Evolutionary conservation across 2,329 filamentous ascomycete genomes (phyloP), one percentile per base, ranked within the genome.

Genomic region (Alternaria brassicicola): DNA sequence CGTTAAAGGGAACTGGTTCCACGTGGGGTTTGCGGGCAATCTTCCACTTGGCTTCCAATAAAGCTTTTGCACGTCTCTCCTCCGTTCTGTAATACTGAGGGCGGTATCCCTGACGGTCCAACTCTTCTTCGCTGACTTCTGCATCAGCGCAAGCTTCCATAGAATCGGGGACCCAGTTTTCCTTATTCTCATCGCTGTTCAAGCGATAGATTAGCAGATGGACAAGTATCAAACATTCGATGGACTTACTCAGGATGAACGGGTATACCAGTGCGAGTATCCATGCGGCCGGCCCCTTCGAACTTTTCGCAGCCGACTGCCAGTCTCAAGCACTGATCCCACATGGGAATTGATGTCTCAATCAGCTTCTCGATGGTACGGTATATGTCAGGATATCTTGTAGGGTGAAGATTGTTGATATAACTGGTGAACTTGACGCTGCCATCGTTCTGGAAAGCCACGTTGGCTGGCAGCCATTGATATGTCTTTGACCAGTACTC

Each of bases 341-440:
- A 73, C 45, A 66, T 30, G 1, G 69, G 69, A 4, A 73, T 43
- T 4, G 61, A 49, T 3, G 46, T 65, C 13, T 59, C 52, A n/a
- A 72, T 57, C 10, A 73, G 31, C 10, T 57, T 50, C 38, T 72
- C 70, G 15, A 72, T 61, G 1, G 56, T 58, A 2, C 51, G 43
- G 45, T 72, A 71, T 21, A 73, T 60, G 0, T 61, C 52, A 9
- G 59, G 26, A 31, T 68, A 62, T 10, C 61, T 66, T 4, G 13
- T 58, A 13, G 84, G 84, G 59, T 85, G 82, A 1, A 85, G 67
- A 61, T 85, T 85, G 68, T 85, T 85, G 69, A 85, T 79, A 64
- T 86, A 85, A 62, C 81, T 83, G 3, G 75, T 75, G 25, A 86
- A 81, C 15, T 69, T 77, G 2, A 71, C 64, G 2, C 31, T 74